Percentiles rank a stretch among this genome's conserved stretches.
Evolutionary conservation across 2,329 filamentous ascomycete genomes (phyloP).

Genomic region (Mariannaea elegans): DNA sequence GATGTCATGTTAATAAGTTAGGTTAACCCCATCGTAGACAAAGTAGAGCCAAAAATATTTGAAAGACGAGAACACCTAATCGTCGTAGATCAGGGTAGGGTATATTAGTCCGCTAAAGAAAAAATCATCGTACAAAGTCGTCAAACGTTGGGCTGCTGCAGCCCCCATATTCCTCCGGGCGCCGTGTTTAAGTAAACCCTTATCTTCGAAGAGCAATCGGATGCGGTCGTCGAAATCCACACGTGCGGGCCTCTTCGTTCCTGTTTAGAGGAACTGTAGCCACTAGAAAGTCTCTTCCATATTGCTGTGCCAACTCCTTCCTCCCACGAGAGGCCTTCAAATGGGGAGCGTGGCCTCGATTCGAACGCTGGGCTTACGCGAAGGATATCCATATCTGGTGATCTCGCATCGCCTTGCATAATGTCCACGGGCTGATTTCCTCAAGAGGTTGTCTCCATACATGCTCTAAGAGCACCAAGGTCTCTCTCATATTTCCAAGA

Average conservation of each 20-base stretch:
- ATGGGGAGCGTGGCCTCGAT: too few relatives aligned
- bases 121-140: not conserved
- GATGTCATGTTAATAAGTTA: too few relatives aligned
- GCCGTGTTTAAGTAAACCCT: too few relatives aligned
- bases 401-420: slow-evolving; percentile 56
- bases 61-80: not conserved
- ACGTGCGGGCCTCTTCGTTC: too few relatives aligned
- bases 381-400: slow-evolving; percentile 60
- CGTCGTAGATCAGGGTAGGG: not conserved
- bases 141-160: not conserved
- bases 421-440: slow-evolving; percentile 51
- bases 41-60: not conserved
- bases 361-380: slow-evolving; percentile 44
- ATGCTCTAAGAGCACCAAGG: slow-evolving; percentile 51
- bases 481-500: slow-evolving; percentile 56
- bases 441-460: slow-evolving; percentile 50
- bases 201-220: too few relatives aligned
- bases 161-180: too few relatives aligned
- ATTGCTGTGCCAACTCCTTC: too few relatives aligned
- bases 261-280: too few relatives aligned
- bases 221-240: too few relatives aligned
- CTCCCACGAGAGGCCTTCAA: too few relatives aligned
- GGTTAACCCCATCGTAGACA: not conserved
- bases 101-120: not conserved
- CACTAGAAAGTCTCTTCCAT: too few relatives aligned